Evolutionary conservation across 2,329 filamentous ascomycete genomes (phyloP).

Genomic region (Aureobasidium pullulans): DNA sequence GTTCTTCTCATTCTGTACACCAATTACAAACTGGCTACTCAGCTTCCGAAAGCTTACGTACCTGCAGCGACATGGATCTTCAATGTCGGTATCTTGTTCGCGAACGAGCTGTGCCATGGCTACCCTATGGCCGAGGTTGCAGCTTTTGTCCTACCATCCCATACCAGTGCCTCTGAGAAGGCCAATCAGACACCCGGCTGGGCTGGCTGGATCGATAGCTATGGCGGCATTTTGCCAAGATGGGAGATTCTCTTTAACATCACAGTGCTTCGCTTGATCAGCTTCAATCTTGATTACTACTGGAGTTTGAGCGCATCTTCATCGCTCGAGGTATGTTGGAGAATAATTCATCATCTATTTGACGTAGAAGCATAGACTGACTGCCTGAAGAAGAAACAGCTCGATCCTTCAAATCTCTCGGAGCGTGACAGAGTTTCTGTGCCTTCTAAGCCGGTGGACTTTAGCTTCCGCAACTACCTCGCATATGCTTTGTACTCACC

Average conservation of each 20-base stretch:
- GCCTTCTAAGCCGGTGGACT: conserved; percentile 65
- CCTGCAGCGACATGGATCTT: conserved; percentile 80
- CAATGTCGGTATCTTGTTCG: conserved; percentile 77
- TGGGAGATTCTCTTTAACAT: conserved; percentile 99
- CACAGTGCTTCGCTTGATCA: conserved; percentile 83
- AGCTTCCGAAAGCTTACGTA: conserved; percentile 61
- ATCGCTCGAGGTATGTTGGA: conserved; percentile 68
- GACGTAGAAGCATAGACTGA: conserved; percentile 42
- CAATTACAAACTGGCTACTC: conserved; percentile 74
- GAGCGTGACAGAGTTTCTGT: conserved; percentile 79
- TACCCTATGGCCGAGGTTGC: conserved; percentile 65
- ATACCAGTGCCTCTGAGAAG: conserved; percentile 29
- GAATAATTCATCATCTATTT: neutral
- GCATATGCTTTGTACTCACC: conserved; percentile 88
- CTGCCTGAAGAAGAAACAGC: conserved; percentile 87
- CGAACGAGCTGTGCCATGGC: conserved; percentile 76
- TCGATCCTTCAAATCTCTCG: conserved; percentile 78
- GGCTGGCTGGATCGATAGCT: conserved; percentile 67
- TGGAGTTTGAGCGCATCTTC: conserved; percentile 68
- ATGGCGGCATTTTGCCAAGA: conserved; percentile 73
- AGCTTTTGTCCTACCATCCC: conserved; percentile 39
- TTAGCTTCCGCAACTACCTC: conserved; percentile 75
- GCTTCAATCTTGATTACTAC: conserved; percentile 95
- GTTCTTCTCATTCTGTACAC: conserved; percentile 69
- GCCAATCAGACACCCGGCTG: conserved; percentile 42